These are phyloP conservation scores for Pleurotus cornucopiae DNA, from an alignment of 768 basidiomycete species.

Conservation along the genomic window DNA sequence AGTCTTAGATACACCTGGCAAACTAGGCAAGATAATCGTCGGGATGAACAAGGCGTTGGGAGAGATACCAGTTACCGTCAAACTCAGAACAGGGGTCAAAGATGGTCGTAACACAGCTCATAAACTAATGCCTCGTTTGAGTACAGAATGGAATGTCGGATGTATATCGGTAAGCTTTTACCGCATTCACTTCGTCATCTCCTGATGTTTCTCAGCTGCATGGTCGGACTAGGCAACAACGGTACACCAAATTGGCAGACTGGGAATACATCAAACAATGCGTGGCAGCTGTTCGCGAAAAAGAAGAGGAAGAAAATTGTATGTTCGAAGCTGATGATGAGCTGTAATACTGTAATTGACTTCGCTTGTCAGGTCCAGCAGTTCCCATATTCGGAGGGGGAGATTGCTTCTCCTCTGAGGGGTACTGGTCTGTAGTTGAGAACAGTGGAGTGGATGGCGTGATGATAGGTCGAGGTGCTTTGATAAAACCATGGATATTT, in stretches of 20 bases:
- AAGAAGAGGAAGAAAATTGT: constrained; percentile 71
- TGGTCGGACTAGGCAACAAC: constrained; percentile 90
- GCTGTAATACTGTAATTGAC: neutral
- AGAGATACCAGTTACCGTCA: constrained; percentile 87
- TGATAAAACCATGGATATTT: constrained; percentile 97
- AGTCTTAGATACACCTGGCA: constrained; percentile 83
- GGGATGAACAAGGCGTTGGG: constrained; percentile 93
- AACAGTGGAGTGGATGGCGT: constrained; percentile 87
- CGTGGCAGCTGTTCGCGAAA: constrained; percentile 70
- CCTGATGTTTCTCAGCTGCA: constrained; percentile 63
- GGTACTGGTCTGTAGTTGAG: constrained; percentile 76
- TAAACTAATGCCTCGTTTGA: constrained; percentile 83
- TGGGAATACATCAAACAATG: constrained; percentile 93
- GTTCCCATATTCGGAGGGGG: constrained; percentile 98
- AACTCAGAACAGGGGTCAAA: constrained; percentile 90
- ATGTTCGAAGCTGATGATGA: constrained; percentile 21
- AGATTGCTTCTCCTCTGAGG: constrained; percentile 86
- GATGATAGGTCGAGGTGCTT: constrained; percentile 92
- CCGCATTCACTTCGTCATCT: neutral
- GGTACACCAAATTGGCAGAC: constrained; percentile 89
- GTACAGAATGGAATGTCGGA: constrained; percentile 40
- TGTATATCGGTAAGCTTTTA: constrained; percentile 35
- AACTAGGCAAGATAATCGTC: constrained; percentile 79
- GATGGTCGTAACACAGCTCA: constrained; percentile 85
- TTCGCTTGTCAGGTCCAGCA: constrained; percentile 50